Evolutionary conservation across 1,284 basidiomycete species (phyloP).

Genomic region (Marasmius fiardii): DNA sequence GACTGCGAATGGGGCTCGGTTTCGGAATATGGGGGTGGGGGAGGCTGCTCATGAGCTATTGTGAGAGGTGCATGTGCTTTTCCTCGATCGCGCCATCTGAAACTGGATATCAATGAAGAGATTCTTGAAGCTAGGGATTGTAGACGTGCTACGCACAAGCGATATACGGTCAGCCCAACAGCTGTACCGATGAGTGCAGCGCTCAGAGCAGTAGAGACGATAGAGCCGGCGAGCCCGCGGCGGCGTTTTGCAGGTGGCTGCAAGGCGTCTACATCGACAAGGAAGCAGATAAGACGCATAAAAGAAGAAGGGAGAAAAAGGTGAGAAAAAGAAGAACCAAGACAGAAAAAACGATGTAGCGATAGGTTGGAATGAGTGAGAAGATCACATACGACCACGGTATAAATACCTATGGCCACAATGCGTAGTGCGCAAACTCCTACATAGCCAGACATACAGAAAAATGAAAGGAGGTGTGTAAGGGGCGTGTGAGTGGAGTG

Average conservation of each 20-base stretch:
- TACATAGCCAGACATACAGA: background rate
- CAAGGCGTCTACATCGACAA: conserved; percentile 23
- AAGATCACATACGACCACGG: background rate
- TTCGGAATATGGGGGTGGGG: conserved; percentile 12
- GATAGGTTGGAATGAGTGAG: conserved; percentile 10
- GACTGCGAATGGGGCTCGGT: background rate
- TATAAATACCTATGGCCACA: background rate
- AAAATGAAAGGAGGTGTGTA: background rate
- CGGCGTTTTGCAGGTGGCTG: conserved; percentile 49
- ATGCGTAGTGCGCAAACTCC: background rate
- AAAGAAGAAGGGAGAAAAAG: conserved; percentile 10
- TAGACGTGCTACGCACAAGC: background rate
- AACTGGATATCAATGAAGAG: conserved; percentile 6
- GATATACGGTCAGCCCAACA: conserved; percentile 64
- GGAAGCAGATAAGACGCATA: conserved; percentile 19
- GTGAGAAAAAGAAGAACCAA: conserved; percentile 17
- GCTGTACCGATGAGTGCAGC: conserved; percentile 80
- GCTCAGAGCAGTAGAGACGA: conserved; percentile 75
- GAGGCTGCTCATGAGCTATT: conserved; percentile 14
- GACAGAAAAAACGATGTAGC: conserved; percentile 15
- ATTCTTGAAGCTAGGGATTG: background rate
- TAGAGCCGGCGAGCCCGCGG: conserved; percentile 68
- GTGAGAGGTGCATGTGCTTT: conserved; percentile 33
- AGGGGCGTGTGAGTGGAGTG: background rate
- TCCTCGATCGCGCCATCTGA: conserved; percentile 67